Evolutionary conservation across 2,329 filamentous ascomycete species (phyloP), one percentile per base, ranked within the genome.

Genomic region (Aspergillus transmontanensis): DNA sequence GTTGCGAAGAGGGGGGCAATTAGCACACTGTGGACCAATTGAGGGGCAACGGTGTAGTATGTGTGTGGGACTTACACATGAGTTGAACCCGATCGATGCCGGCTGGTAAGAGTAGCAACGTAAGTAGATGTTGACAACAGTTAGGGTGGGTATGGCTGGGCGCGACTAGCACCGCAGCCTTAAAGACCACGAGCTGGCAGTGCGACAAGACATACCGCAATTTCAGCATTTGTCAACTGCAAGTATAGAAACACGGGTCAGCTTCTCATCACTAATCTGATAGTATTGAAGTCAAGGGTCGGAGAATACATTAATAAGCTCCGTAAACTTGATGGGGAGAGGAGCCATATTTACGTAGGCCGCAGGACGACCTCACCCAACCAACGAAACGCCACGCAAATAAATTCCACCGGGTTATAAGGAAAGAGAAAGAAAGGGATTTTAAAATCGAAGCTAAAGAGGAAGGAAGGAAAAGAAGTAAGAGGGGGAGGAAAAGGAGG

Each of bases 311-410:
- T 94, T 91, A 80, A 94, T 86, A 76, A 94, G 87, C 89, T 96
- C 93, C 79, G 90, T 91, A 82, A 97, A 96, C 85, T 93, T 93
- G 83, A 97, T 96, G 76, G 92, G 93, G 77, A 96, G 85, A 81
- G 89, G 87, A 75, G 81, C 81, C 81, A 83, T 83, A 79, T 76
- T 81, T 80, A 79, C 75, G 72, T 76, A 73, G 74, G 78, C 75
- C 75, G 76, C 69, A 73, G 71, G 65, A 75, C 74, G 76, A 78
- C 78, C 77, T 78, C 72, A 79, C 78, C 73, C 77, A 75, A 75
- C 75, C 65, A 73, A 75, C 67, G 65, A 68, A 78, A 79, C 75
- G 75, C 77, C 76, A 69, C 71, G 72, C 69, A 72, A 77, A 71
- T 26, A 61, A 71, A 73, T 71, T 66, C 64, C 67, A 67, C 59